A percentile compares a stretch with the other conserved stretches of the same genome.
Evolutionary conservation across 768 basidiomycete genomes (phyloP).

Genomic region (Rhodotorula taiwanensis): DNA sequence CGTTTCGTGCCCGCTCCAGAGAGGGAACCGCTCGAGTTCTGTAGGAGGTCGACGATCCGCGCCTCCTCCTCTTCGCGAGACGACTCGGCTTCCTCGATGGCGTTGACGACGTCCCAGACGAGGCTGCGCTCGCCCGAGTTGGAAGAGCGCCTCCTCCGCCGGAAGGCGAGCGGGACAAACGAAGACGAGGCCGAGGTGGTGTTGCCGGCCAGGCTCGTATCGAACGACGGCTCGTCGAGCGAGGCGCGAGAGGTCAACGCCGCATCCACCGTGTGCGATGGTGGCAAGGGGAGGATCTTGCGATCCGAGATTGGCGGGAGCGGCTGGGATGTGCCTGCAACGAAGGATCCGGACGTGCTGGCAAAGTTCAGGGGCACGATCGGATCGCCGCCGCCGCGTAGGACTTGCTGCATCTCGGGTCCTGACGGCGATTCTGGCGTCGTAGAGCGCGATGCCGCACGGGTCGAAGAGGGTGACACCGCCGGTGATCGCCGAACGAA

Average conservation of each 20-base stretch:
- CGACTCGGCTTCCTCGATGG: conserved; percentile 31
- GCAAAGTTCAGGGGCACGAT: conserved; percentile 11
- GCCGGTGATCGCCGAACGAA: conserved; percentile 24
- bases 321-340: neutral
- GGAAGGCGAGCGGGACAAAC: too few relatives aligned
- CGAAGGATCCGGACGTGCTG: neutral
- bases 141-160: conserved; percentile 2
- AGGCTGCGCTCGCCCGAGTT: neutral
- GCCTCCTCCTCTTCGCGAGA: conserved; percentile 33
- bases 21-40: conserved; percentile 4
- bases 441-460: neutral
- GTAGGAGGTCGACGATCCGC: conserved; percentile 24
- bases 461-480: neutral
- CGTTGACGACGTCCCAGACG: conserved; percentile 19
- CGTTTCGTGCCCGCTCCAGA: conserved; percentile 3
- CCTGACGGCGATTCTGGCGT: neutral
- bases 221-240: neutral
- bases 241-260: neutral
- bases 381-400: neutral
- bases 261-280: neutral
- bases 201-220: neutral
- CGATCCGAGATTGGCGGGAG: conserved; percentile 14
- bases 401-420: conserved; percentile 18
- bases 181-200: neutral
- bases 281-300: conserved; percentile 23